phyloP scores from a whole-genome alignment of 2,329 filamentous ascomycete species.

The Volutella citrinella region DNA sequence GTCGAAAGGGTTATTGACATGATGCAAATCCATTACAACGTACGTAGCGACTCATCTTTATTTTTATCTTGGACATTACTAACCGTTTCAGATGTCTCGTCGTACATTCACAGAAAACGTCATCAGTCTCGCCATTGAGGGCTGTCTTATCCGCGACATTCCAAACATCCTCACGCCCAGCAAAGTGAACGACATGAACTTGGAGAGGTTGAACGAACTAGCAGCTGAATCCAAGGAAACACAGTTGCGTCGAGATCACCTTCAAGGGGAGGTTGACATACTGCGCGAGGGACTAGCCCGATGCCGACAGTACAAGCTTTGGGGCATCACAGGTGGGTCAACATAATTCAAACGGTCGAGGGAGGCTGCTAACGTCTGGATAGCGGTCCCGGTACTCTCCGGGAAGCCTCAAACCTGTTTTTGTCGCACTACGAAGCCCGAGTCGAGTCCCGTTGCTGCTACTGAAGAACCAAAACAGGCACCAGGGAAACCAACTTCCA shows the following conservation, averaged over 20 bases:
- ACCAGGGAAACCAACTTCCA: too few relatives aligned
- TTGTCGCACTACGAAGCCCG: too few relatives aligned
- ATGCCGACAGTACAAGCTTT: conserved; percentile 10
- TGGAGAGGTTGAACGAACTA: conserved; percentile 10
- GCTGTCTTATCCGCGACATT: conserved; percentile 42
- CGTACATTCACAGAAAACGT: conserved; percentile 47
- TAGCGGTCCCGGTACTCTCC: too few relatives aligned
- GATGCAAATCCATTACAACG: conserved; percentile 43
- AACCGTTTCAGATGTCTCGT: conserved; percentile 34
- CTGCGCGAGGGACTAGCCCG: conserved; percentile 8
- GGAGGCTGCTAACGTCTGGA: too few relatives aligned
- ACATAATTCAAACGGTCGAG: too few relatives aligned
- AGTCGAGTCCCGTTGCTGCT: too few relatives aligned
- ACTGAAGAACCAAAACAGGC: too few relatives aligned
- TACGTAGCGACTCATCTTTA: conserved; percentile 15
- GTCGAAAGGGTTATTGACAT: conserved; percentile 41
- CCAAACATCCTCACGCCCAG: conserved; percentile 38
- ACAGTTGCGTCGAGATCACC: conserved; percentile 4
- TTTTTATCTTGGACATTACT: not conserved
- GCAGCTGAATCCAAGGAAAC: conserved; percentile 8
- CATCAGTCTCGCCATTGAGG: conserved; percentile 46
- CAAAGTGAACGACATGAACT: conserved; percentile 27
- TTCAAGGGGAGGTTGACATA: conserved; percentile 11
- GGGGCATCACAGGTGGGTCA: conserved; percentile 12
- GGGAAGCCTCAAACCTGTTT: too few relatives aligned